Base-by-base conservation (phyloP, 1,284 basidiomycete species). In the Farysia itapuensis region DNA sequence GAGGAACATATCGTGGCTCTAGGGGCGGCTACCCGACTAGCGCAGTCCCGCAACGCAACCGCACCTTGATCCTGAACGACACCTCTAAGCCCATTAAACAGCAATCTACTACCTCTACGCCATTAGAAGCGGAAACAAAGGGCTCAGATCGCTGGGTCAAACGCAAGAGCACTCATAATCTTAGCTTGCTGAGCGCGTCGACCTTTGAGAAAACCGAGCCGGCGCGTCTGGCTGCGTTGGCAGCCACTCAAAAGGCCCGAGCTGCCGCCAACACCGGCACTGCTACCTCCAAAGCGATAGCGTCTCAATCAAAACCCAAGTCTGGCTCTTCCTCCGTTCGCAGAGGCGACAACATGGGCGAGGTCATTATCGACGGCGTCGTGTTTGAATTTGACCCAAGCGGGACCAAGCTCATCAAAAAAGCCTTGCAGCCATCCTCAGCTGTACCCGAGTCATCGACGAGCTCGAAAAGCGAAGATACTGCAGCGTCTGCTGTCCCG, bases 321-420 rank as follows among this genome's bases (percentile, higher is more conserved):
- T 49, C 45, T 16, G 9, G 42, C 8, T 42, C 46, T 2, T 36
- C 53, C 1, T 64, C 67, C 0, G 46, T 72, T 14, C 41, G 70
- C 4, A 36, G 70, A 9, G 70, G 70, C 9, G 66, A 67, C 45
- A 68, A 69, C 30, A 72, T 72, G 67, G 68, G 70, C 19, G 68
- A 75, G 39, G 80, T 81, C 2, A 77, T 81, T 21, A 79, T 81
- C 15, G 80, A 81, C 54, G 80, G 80, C 8, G 77, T 80, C 29
- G 73, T 79, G 13, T 81, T 80, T 48, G 77, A 81, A 41, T 81
- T 81, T 50, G 80, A 80, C 39, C 71, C 78, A 35, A 78, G 75
- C 5, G 81, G 81, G 4, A 76, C 72, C 33, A 80, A 80, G 64
- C 70, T 81, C n/a, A 77, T 77, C 20, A 74, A 80, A 35, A 77